A percentile compares a stretch with the other conserved stretches of the same genome.
Evolutionary conservation across 768 basidiomycete genomes (phyloP).

Genomic region (Tylopilus felleus): DNA sequence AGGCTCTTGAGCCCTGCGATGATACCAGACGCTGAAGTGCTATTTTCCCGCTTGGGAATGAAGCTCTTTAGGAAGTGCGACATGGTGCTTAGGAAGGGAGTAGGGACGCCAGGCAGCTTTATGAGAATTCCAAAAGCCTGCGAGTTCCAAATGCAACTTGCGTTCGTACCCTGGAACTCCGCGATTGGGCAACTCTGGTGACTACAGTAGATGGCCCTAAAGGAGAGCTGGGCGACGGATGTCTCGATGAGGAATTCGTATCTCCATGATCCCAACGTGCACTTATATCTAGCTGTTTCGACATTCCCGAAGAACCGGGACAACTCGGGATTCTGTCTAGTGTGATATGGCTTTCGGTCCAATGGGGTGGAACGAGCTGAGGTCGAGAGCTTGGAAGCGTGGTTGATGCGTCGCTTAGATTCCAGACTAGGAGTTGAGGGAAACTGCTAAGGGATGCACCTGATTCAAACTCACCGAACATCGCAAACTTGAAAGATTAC

Average conservation of each 20-base stretch:
- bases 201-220: not conserved
- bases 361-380: not conserved
- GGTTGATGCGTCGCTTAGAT: not conserved
- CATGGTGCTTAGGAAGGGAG: slow-evolving; percentile 7
- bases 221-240: not conserved
- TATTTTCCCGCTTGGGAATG: slow-evolving; percentile 46
- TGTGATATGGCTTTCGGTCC: not conserved
- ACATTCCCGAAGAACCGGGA: not conserved
- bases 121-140: slow-evolving; percentile 6
- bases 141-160: not conserved
- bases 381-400: not conserved
- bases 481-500: not conserved
- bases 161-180: not conserved
- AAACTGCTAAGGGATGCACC: not conserved
- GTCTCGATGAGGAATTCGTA: not conserved
- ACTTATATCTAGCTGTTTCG: not conserved
- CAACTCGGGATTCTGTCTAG: not conserved
- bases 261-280: not conserved
- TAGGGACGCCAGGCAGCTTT: slow-evolving; percentile 4
- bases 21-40: slow-evolving; percentile 35
- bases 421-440: not conserved
- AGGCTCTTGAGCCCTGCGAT: slow-evolving; percentile 42
- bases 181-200: not conserved
- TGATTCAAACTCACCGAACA: not conserved
- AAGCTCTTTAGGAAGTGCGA: slow-evolving; percentile 43